A percentile compares a stretch with the other conserved stretches of the same genome.
Evolutionary conservation across 371 early-diverging fungal genomes (phyloP).

Genomic region (Actinomucor elegans): DNA sequence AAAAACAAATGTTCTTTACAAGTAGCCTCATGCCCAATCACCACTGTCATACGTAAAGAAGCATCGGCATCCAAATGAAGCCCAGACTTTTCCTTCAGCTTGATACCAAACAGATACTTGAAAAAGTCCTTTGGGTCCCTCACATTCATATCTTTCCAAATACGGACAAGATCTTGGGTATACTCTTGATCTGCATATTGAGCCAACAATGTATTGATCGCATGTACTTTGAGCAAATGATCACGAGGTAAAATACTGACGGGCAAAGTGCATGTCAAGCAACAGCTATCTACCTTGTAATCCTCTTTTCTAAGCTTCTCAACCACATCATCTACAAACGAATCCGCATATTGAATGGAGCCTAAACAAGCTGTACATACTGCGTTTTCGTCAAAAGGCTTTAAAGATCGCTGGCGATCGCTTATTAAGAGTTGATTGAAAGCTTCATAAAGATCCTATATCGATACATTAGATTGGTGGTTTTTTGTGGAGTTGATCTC

Average conservation of each 20-base stretch:
- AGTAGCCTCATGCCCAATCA: constrained; percentile 59
- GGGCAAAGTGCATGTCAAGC: constrained; percentile 54
- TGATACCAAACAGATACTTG: constrained; percentile 39
- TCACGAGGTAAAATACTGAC: constrained; percentile 51
- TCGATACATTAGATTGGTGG: too few relatives aligned
- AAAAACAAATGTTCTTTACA: constrained; percentile 66
- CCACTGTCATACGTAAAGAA: constrained; percentile 58
- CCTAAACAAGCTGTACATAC: constrained; percentile 54
- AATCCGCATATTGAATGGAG: constrained; percentile 40
- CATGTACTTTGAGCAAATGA: constrained; percentile 42
- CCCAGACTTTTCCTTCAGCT: constrained; percentile 27
- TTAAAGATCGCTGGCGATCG: not conserved
- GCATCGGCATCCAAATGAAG: constrained; percentile 22
- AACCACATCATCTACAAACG: constrained; percentile 30
- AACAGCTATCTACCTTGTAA: constrained; percentile 38
- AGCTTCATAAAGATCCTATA: constrained; percentile 19
- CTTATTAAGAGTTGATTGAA: constrained; percentile 7
- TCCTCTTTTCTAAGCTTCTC: constrained; percentile 29
- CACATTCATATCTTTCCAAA: constrained; percentile 9
- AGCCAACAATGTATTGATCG: not conserved
- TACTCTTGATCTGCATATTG: not conserved
- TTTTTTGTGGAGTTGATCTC: not conserved
- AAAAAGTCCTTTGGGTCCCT: constrained; percentile 55
- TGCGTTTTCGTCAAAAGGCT: not conserved
- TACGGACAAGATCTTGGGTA: not conserved